These are phyloP conservation scores for Phyllosticta ampelicida DNA, from an alignment of 2,329 filamentous ascomycete species.

Conservation along the genomic window DNA sequence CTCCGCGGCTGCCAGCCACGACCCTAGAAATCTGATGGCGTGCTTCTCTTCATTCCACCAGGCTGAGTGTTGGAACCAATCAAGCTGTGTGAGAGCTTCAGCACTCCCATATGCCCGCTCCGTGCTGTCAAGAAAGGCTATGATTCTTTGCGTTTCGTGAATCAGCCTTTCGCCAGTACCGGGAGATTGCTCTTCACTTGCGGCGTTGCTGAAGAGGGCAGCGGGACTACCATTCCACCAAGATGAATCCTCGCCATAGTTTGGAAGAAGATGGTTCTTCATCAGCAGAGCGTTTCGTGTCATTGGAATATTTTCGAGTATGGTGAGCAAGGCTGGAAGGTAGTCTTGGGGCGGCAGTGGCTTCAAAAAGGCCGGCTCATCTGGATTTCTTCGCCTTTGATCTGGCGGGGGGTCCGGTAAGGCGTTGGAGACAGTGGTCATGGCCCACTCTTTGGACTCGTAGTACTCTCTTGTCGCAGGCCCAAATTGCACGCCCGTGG, in stretches of 20 bases:
- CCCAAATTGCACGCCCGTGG: slow-evolving; percentile 33
- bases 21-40: slow-evolving; percentile 33
- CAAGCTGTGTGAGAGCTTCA: slow-evolving; percentile 38
- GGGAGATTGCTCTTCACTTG: slow-evolving; percentile 23
- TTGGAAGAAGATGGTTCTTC: slow-evolving; percentile 11
- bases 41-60: slow-evolving; percentile 19
- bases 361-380: slow-evolving; percentile 48
- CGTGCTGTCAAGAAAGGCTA: slow-evolving; percentile 50
- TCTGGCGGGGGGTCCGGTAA: slow-evolving; percentile 43
- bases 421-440: slow-evolving; percentile 39
- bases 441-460: slow-evolving; percentile 44
- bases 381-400: slow-evolving; percentile 37
- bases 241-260: slow-evolving; percentile 46
- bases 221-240: slow-evolving; percentile 53
- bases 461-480: slow-evolving; percentile 46
- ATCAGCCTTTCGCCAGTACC: slow-evolving; percentile 33
- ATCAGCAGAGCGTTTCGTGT: slow-evolving; percentile 45
- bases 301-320: slow-evolving; percentile 50
- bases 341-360: slow-evolving; percentile 43
- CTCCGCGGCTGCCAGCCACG: slow-evolving; percentile 38
- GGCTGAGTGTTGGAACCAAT: slow-evolving; percentile 22
- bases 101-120: slow-evolving; percentile 48
- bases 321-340: slow-evolving; percentile 48
- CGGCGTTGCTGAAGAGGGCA: slow-evolving; percentile 38
- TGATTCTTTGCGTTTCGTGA: slow-evolving; percentile 48